Evolutionary conservation across 2,329 filamentous ascomycete genomes (phyloP), one percentile per base, ranked within the genome.

Genomic region (Diaporthe citrichinensis): DNA sequence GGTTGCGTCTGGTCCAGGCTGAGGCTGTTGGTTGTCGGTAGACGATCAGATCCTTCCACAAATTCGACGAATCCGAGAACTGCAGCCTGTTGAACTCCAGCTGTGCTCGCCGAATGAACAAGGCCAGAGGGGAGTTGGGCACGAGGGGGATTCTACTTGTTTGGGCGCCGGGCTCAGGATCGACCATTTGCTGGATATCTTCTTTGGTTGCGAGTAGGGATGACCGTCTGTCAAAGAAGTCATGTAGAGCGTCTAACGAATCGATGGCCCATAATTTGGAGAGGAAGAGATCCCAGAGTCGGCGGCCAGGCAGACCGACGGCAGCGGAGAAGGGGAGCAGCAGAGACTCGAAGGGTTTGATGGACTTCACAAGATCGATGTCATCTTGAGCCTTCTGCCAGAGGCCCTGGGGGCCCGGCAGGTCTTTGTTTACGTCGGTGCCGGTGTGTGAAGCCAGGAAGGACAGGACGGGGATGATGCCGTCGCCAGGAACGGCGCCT

Each of bases 211-310:
- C 88, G 67, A 97, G 84, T 44, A 94, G 84, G 34, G 84, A 83
- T 6, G 86, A 84, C 23, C 94, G 87, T 31, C 86, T 86, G 41
- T 90, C 88, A 81, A 98, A 94, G 82, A 98, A 96, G 2, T 88
- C 87, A 80, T 96, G 92, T n/a, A 98, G 85, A 0, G 92, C 91
- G 84, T 98, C 91, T 15, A 97, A 89, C 28, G 94, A 96, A 81
- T 96, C 92, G 78, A 98, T 91, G 23, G 89, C 88, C 96, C 97
- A 98, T 34, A 98, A 86, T 77, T 92, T 93, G 73, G 91, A 90
- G 17, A 98, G 88, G 74, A 98, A 94, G 2, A 94, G 86, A 81
- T 98, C 95, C 92, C 96, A 97, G n/a, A 98, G 85, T n/a, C 90
- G 93, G 65, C 94, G 90, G 3, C 95, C 95, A 0, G 95, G 94